Base-by-base conservation (phyloP, 257 asterid species). In the Petrea volubilis region DNA sequence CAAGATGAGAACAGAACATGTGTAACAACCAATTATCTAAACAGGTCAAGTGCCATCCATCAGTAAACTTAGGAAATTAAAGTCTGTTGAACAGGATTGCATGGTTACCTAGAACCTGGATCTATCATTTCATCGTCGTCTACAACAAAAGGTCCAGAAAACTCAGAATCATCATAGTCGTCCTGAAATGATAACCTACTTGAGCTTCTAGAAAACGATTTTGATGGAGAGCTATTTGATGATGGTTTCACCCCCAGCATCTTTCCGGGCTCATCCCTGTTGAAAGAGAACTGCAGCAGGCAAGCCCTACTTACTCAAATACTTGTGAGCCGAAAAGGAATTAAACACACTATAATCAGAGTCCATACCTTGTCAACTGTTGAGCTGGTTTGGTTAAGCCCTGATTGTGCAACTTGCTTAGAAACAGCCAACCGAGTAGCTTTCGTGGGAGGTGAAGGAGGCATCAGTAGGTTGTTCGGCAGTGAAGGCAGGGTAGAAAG, bases 101-200 rank as follows among this genome's bases (percentile, higher is more conserved):
- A 60, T 52, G 70, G 73, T 47, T 88, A 92, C 98, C 97, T 90
- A 90, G 86, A 78, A 77, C 74, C 81, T 33, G 83, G 84, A 78
- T 85, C 89, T 21, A 79, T 74, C 66, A 70, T 60, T 50, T 92
- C 94, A 8, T 85, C 96, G 11, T 83, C 92, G 78, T 90, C 97
- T 56, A 90, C 80, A 73, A 85, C 78, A 78, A 92, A 92, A 23
- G 90, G 88, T 53, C 97, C 97, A 72, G 84, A 81, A 78, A 83
- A 84, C 68, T 81, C 92, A 61, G 88, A 74, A 64, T 91, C 96
- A 60, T 86, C 96, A 63, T 80, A 86, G 51, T 92, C 93, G 52
- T 89, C 90, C 76, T 85, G 96, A 78, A 83, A 87, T 14, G 93
- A 87, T 68, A 89, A 70, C 77, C 89, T 76, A 68, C 93, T 75